Conservation (phyloP, 768 basidiomycete species). For the Tulasnella sp. region DNA sequence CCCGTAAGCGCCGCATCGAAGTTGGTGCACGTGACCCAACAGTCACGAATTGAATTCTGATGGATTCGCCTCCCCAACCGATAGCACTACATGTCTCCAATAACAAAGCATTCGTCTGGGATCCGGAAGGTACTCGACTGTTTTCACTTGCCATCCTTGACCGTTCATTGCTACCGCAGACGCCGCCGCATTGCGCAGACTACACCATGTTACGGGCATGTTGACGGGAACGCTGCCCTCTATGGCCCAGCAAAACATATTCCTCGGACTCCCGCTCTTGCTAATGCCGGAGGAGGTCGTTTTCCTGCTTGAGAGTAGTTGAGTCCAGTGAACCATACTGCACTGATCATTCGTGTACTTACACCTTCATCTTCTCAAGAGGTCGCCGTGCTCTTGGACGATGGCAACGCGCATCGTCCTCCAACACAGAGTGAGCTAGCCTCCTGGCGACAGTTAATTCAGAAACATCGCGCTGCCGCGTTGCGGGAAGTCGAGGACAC, state of each 20-base stretch:
- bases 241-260: constrained; percentile 90
- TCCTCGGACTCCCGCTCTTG: constrained; percentile 81
- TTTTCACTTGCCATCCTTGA: background rate
- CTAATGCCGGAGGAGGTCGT: constrained; percentile 89
- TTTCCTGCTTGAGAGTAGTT: constrained; percentile 72
- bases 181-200: constrained; percentile 62
- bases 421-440: constrained; percentile 39
- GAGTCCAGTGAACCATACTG: constrained; percentile 18
- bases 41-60: no score
- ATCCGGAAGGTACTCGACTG: constrained; percentile 51
- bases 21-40: no score
- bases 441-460: constrained; percentile 37
- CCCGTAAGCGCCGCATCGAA: no score
- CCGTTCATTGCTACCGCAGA: constrained; percentile 34
- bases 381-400: constrained; percentile 64
- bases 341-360: background rate
- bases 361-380: constrained; percentile 33
- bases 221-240: constrained; percentile 87
- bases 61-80: no score
- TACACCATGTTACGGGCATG: constrained; percentile 74
- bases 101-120: constrained; percentile 77
- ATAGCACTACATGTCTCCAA: constrained; percentile 65
- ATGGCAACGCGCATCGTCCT: constrained; percentile 37
- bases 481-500: constrained; percentile 26
- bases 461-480: background rate